Base-by-base conservation (phyloP, 495 filamentous ascomycete genomes). In the Mycothermus thermophilus region DNA sequence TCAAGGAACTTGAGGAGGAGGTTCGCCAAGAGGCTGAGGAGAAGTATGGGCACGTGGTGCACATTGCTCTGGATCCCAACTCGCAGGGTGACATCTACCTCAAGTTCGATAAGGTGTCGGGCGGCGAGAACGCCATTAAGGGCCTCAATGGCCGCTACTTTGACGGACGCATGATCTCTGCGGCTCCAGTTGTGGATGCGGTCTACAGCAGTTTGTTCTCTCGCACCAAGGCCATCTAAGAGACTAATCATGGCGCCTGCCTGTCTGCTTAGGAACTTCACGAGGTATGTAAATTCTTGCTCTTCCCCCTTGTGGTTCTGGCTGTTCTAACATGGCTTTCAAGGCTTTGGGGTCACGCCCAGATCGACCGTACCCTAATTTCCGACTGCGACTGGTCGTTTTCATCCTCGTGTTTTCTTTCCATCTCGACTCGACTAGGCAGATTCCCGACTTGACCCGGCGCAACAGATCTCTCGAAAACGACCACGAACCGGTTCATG, bases 181-280 rank as follows among this genome's bases (percentile, higher is more conserved):
- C 88, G 46, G 80, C 85, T 46, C 90, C 85, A 52, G 85, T 99
- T 64, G 86, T 94, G 52, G 90, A 96, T 57, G 85, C 84, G 43
- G 84, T 99, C 58, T 99, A 99, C 75, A 87, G 83, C 73, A 88
- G 81, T 69, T 69, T 93, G 55, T 96, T 93, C 70, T 79, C 82
- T 55, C 77, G 84, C 54, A 84, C 80, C 41, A 83, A 80, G 59
- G 80, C 68, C 55, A 68, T 72, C 46, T 74, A 58, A 68, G 54
- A 59, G 58, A 54, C 69, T 73, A 73, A 73, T 71, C 34, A 41
- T 57, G 51, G 48, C 52, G 42, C 50, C 52, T 39, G 48, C 36
- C 51, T 36, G 37, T 42, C 46, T 53, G 42, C 50, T 59, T 48
- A 62, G 58, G 60, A 55, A 66, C 47, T 32, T 34, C 39, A 30